These are phyloP conservation scores for Whalleya microplaca DNA, from an alignment of 2,329 filamentous ascomycete species.

Conservation along the genomic window DNA sequence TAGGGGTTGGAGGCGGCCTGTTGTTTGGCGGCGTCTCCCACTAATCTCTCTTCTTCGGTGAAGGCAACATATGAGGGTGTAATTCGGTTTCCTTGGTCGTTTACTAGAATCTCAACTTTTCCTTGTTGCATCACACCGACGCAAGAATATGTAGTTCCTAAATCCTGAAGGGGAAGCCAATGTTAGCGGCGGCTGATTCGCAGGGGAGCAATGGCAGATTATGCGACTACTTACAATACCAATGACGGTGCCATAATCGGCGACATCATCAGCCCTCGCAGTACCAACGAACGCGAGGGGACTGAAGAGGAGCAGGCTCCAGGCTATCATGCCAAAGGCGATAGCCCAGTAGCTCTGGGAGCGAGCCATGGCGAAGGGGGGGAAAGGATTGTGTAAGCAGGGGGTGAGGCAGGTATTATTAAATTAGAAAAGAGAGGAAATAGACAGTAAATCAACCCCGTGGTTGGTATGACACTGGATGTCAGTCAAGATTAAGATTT, in stretches of 20 bases:
- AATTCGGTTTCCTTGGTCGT: slow-evolving; percentile 96
- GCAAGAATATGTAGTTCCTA: slow-evolving; percentile 88
- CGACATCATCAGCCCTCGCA: slow-evolving; percentile 72
- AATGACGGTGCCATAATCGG: slow-evolving; percentile 86
- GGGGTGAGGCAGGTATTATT: slow-evolving; percentile 9
- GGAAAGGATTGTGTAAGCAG: slow-evolving; percentile 2
- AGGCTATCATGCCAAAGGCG: slow-evolving; percentile 87
- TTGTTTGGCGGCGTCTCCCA: slow-evolving; percentile 98
- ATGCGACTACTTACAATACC: slow-evolving; percentile 70
- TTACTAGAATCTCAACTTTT: slow-evolving; percentile 93
- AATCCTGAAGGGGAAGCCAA: slow-evolving; percentile 53
- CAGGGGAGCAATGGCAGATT: background rate
- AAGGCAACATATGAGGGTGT: slow-evolving; percentile 95
- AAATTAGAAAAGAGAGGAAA: slow-evolving; percentile 14
- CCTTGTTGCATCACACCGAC: slow-evolving; percentile 96
- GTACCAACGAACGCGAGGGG: slow-evolving; percentile 84
- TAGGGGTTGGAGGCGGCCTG: slow-evolving; percentile 81
- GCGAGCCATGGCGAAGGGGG: slow-evolving; percentile 50
- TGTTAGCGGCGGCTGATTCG: slow-evolving; percentile 25
- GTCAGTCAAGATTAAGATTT: slow-evolving; percentile 5
- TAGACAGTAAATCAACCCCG: slow-evolving; percentile 16
- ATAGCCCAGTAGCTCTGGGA: slow-evolving; percentile 73
- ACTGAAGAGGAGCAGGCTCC: slow-evolving; percentile 86
- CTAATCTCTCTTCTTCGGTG: slow-evolving; percentile 94
- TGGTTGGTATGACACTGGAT: slow-evolving; percentile 13